Base-by-base conservation (phyloP, 176 grass and related monocot genomes). In the Aegilops longissima region DNA sequence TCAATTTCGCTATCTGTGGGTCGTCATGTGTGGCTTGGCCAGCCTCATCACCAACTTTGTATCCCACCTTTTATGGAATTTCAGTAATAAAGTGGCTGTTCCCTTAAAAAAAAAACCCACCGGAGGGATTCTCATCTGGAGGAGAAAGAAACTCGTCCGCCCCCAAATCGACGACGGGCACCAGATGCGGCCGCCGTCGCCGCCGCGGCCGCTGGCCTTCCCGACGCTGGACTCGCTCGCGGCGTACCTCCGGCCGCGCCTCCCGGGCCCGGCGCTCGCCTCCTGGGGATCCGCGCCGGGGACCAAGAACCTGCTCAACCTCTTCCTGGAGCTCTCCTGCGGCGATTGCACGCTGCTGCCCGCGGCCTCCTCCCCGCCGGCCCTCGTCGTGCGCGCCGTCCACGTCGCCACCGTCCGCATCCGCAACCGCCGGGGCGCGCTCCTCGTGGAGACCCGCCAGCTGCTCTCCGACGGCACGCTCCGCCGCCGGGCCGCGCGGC, bases 281-380 rank as follows among this genome's bases (percentile, higher is more conserved):
- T 91, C 94, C 44, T 98, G 94, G 97, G 97, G 97, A 67, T 16
- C 79, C 23, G 30, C 62, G 29, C 90, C 92, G 20, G 92, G 94
- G 6, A 94, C 94, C 42, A 98, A 96, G 81, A 91, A 92, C 21
- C 86, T 98, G 9, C 61, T 82, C n/a, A 98, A 98, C 58, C 90
- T 98, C 69, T 98, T 94, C 86, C 86, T 94, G 9, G 93, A 98
- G 93, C 85, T 98, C 82, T 88, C 86, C 42, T 89, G 91, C n/a
- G 93, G 96, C 17, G 96, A 96, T 70, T 89, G 90, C 76, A 54
- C 70, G 16, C 93, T 98, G 17, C 73, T 92, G 38, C 21, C 38
- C 39, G 36, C 78, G 9, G 11, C 79, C 45, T 5, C 73, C 10
- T 6, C 77, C 9, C 11, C 77, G 21, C 73, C 38, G 18, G 36